Conservation (phyloP, 2,329 filamentous ascomycete species). For the Beauveria asiatica region DNA sequence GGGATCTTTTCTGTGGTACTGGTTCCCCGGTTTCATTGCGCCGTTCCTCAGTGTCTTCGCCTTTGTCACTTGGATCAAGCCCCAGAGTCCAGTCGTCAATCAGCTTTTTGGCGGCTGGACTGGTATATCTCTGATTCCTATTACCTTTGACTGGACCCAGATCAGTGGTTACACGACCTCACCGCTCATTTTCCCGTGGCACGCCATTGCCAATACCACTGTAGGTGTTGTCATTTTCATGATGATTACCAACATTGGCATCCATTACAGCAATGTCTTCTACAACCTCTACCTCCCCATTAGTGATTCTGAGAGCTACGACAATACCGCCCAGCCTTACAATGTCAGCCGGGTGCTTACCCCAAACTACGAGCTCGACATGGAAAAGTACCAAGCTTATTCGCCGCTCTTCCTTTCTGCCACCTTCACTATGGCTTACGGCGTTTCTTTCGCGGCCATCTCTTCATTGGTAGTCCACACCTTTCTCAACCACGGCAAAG, state of each 20-base stretch:
- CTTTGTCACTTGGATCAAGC: conserved; percentile 47
- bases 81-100: conserved; percentile 44
- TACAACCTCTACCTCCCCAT: conserved; percentile 47
- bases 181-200: conserved; percentile 32
- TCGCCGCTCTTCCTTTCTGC: conserved; percentile 45
- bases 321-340: conserved; percentile 45
- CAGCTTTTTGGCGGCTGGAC: conserved; percentile 47
- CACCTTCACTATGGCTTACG: conserved; percentile 34
- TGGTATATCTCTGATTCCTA: conserved; percentile 43
- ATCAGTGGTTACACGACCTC: conserved; percentile 34
- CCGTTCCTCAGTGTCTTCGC: conserved; percentile 45
- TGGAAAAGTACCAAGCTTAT: conserved; percentile 40
- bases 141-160: conserved; percentile 40
- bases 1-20: conserved; percentile 44
- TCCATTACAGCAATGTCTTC: conserved; percentile 36
- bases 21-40: conserved; percentile 42
- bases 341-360: conserved; percentile 45
- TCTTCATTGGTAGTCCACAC: conserved; percentile 33
- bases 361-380: conserved; percentile 36
- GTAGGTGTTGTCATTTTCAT: conserved; percentile 35
- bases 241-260: conserved; percentile 35
- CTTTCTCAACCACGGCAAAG: conserved; percentile 30
- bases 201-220: conserved; percentile 39
- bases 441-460: conserved; percentile 38
- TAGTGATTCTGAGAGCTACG: conserved; percentile 43